Evolutionary conservation across 2,329 filamentous ascomycete genomes (phyloP).

Genomic region (Colletotrichum lindemuthianum): DNA sequence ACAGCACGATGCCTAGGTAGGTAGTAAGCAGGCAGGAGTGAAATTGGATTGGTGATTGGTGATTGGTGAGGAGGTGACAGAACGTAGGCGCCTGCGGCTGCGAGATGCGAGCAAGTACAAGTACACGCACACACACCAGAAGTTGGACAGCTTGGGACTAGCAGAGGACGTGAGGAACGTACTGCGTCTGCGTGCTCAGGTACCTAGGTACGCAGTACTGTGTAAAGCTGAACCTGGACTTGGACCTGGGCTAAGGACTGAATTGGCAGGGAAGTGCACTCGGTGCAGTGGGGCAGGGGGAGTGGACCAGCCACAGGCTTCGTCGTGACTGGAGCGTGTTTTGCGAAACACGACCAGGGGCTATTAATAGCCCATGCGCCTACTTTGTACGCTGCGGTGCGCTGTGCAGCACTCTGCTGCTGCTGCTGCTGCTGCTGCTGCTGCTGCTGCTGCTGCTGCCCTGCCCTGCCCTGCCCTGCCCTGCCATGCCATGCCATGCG

Average conservation of each 20-base stretch:
- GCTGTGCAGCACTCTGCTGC: neutral
- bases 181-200: too few species aligned
- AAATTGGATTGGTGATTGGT: neutral
- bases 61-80: neutral
- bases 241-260: neutral
- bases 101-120: too few species aligned
- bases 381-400: neutral
- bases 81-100: too few species aligned
- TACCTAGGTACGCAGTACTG: too few species aligned
- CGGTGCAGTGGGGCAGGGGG: neutral
- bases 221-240: too few species aligned
- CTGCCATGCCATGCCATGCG: too few species aligned
- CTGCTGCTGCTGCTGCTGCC: constrained; percentile 4
- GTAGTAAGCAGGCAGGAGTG: neutral
- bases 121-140: neutral
- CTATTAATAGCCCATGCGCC: constrained; percentile 35
- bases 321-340: constrained; percentile 34
- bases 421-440: constrained; percentile 1
- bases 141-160: neutral
- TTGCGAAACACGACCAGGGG: constrained; percentile 32
- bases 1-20: too few species aligned
- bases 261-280: neutral
- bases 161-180: neutral
- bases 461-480: constrained; percentile 5
- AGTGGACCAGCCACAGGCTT: constrained; percentile 20